Evolutionary conservation across 495 filamentous ascomycete genomes (phyloP), one percentile per base, ranked within the genome.

Genomic region (Neurospora hispaniola): DNA sequence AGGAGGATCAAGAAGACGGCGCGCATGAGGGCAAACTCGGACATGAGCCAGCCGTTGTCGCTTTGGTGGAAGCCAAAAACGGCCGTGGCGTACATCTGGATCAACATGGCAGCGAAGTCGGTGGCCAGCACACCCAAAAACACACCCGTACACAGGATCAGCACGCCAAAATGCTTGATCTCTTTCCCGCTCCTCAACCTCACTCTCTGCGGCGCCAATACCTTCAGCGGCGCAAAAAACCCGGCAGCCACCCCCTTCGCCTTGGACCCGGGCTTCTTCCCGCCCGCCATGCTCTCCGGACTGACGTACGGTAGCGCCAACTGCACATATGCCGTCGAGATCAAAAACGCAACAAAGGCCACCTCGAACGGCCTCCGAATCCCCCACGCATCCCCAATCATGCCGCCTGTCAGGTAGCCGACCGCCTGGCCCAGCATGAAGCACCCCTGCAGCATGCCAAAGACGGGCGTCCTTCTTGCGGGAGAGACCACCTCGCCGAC

Each of bases 91-190:
- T 86, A 87, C 82, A 87, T 82, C 73, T 87, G 85, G 66, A 86
- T 81, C 0, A 87, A 74, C 31, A 85, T 79, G 18, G 85, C 83
- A 4, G 85, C 85, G 43, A 87, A 89, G 20, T 84, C 86, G 0
- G 88, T 88, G 0, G 88, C 86, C 16, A 89, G 77, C 31, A 89
- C 86, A 1, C 83, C 86, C 10, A 89, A 77, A 71, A 89, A 89
- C 2, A 87, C 85, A 2, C 88, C 88, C 2, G 81, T 71, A 23
- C 85, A 88, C 59, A 89, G 80, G 10, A 88, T 80, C 6, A 88
- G 71, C 0, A 88, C 80, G 27, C 88, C 86, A 27, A 84, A 85
- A 73, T 89, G 84, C 38, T 77, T 84, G 42, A 74, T 76, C 38
- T 83, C 73, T 7, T 74, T 78, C 9, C 87, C 88, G 40, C 79